A percentile compares a stretch with the other conserved stretches of the same genome.
Evolutionary conservation across 2,329 filamentous ascomycete genomes (phyloP).

Genomic region (Pseudogymnoascus sp.): DNA sequence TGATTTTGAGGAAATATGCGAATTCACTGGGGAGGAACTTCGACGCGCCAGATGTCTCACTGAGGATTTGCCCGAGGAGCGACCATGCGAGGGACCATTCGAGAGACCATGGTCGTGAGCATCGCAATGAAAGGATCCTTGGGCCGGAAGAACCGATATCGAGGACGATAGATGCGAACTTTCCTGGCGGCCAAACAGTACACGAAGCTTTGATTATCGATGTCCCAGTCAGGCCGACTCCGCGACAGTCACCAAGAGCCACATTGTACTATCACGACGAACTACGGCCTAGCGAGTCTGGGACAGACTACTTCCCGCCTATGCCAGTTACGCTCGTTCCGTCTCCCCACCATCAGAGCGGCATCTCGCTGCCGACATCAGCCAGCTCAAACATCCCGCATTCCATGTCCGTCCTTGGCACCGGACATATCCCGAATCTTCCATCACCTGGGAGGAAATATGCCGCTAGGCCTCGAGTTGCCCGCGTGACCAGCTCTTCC

Average conservation of each 20-base stretch:
- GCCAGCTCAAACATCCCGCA: slow-evolving; percentile 35
- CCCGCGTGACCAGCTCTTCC: slow-evolving; percentile 70
- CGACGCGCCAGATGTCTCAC: slow-evolving; percentile 79
- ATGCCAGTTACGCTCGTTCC: slow-evolving; percentile 38
- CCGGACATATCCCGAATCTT: slow-evolving; percentile 69
- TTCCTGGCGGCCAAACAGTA: slow-evolving; percentile 75
- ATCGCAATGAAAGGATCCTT: slow-evolving; percentile 57
- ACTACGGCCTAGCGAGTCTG: slow-evolving; percentile 55
- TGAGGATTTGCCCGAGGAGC: slow-evolving; percentile 57
- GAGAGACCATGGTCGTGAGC: slow-evolving; percentile 40
- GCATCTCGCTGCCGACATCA: slow-evolving; percentile 20
- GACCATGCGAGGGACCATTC: not conserved
- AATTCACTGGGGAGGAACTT: slow-evolving; percentile 85
- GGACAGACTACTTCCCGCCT: slow-evolving; percentile 76
- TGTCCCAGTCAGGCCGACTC: slow-evolving; percentile 66
- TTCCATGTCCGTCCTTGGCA: slow-evolving; percentile 72
- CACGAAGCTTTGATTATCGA: slow-evolving; percentile 90
- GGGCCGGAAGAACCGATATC: slow-evolving; percentile 81
- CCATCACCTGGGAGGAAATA: slow-evolving; percentile 70
- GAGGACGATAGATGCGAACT: slow-evolving; percentile 71
- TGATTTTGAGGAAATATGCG: slow-evolving; percentile 85
- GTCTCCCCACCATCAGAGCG: slow-evolving; percentile 26
- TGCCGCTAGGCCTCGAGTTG: slow-evolving; percentile 50
- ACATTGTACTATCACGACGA: slow-evolving; percentile 54
- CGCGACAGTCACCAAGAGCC: slow-evolving; percentile 66